A percentile compares a stretch with the other conserved stretches of the same genome.
Conservation (phyloP, 768 basidiomycete genomes). For the Mycena maculata region DNA sequence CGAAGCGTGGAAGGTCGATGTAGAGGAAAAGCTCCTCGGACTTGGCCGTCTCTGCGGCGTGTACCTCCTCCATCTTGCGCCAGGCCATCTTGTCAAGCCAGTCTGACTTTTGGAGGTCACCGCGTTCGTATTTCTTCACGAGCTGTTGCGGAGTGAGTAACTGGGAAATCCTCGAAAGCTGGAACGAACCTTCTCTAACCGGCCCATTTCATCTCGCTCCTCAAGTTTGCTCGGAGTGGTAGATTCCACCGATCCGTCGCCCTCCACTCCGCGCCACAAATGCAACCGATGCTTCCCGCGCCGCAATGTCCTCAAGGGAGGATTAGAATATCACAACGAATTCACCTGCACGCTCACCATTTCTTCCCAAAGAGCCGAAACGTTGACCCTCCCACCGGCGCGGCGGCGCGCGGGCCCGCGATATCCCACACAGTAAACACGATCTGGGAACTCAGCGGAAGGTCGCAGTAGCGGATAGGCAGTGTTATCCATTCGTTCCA, state of each 20-base stretch:
- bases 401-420: slow-evolving; percentile 79
- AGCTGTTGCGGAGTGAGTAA: slow-evolving; percentile 60
- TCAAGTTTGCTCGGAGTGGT: slow-evolving; percentile 90
- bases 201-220: slow-evolving; percentile 91
- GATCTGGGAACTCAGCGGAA: slow-evolving; percentile 90
- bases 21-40: slow-evolving; percentile 96
- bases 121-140: slow-evolving; percentile 96
- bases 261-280: slow-evolving; percentile 86
- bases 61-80: slow-evolving; percentile 94
- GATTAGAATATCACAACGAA: background rate
- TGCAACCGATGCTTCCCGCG: slow-evolving; percentile 91
- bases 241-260: slow-evolving; percentile 85
- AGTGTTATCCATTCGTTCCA: slow-evolving; percentile 98
- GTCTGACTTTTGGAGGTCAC: slow-evolving; percentile 92
- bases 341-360: slow-evolving; percentile 62
- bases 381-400: slow-evolving; percentile 92
- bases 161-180: slow-evolving; percentile 26
- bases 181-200: slow-evolving; percentile 83
- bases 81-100: slow-evolving; percentile 97
- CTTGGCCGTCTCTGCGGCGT: slow-evolving; percentile 90
- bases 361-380: slow-evolving; percentile 94
- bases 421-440: slow-evolving; percentile 98
- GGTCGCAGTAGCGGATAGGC: slow-evolving; percentile 92
- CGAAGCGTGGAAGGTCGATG: slow-evolving; percentile 94
- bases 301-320: slow-evolving; percentile 78